Base-by-base conservation (phyloP, 305 asterid genomes). In the Fraxinus xanthoxyloides region DNA sequence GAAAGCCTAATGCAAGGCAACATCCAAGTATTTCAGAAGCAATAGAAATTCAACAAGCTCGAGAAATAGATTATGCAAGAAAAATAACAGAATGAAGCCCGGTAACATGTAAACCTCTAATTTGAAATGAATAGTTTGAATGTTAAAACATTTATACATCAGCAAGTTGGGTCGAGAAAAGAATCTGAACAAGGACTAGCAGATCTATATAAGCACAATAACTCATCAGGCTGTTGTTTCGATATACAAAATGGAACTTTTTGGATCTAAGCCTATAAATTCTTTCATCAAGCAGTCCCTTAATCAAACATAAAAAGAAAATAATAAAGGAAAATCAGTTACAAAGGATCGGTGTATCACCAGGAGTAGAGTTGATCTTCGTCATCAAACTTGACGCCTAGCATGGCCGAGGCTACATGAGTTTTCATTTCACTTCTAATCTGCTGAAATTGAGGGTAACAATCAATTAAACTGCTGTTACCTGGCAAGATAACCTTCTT, bases 371-470 rank as follows among this genome's bases (percentile, higher is more conserved):
- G 85, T 78, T 81, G 82, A 74, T 89, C 90, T 5, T 87, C 96
- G 0, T 88, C 94, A 17, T 91, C 97, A 6, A 91, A 82, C 78
- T 93, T 95, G 65, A 90, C 91, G 67, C 97, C 98, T 12, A 89
- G 84, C 98, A 94, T 91, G 72, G 98, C 97, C 84, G 92, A 79
- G 30, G 97, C 93, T 34, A 93, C 91, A 85, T 93, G 97, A 87
- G 88, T 87, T 35, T 83, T 91, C 93, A 88, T 90, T 80, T 93
- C 97, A 77, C 92, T 94, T 83, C 85, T 92, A 1, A 90, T 91
- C 84, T 83, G 90, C 73, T 86, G 89, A 87, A 87, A 69, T 74
- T 89, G 93, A 3, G 87, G 73, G 83, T 79, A 56, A 72, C 80
- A 72, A 28, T 91, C 97, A 21, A 40, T 35, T 28, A 85, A 81